Conservation (phyloP, 169 alveolate species). For the Cardiosporidium cionae region DNA sequence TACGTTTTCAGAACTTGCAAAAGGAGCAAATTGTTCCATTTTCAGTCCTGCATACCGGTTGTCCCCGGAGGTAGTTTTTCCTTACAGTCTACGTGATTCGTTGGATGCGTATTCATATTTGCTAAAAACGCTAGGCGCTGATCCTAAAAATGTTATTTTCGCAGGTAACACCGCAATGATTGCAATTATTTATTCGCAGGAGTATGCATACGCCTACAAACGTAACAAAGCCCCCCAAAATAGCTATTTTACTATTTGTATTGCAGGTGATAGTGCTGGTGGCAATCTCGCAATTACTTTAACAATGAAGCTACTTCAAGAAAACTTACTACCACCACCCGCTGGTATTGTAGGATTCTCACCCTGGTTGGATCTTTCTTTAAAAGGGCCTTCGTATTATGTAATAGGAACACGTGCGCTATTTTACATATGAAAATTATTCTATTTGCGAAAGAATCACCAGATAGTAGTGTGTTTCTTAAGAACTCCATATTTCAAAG, state of each 20-base stretch:
- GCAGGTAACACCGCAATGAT: too few relatives aligned
- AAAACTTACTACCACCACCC: background rate
- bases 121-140: background rate
- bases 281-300: conserved; percentile 23
- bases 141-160: background rate
- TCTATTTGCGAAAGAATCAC: too few relatives aligned
- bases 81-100: conserved; percentile 2
- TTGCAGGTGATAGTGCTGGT: conserved; percentile 42
- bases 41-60: conserved; percentile 5
- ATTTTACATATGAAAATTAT: too few relatives aligned
- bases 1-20: too few relatives aligned
- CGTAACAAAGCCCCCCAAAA: background rate
- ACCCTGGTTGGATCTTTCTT: conserved; percentile 16
- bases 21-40: background rate
- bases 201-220: background rate
- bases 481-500: too few relatives aligned
- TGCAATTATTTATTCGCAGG: too few relatives aligned
- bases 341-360: conserved; percentile 11
- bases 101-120: conserved; percentile 1
- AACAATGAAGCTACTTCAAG: background rate
- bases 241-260: background rate
- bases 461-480: too few relatives aligned
- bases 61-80: conserved; percentile 16
- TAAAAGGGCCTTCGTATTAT: conserved; percentile 16
- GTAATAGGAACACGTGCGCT: background rate